A percentile compares a stretch with the other conserved stretches of the same genome.
phyloP scores from a whole-genome alignment of 2,329 filamentous ascomycete genomes.

The Calonectria pauciramosa region DNA sequence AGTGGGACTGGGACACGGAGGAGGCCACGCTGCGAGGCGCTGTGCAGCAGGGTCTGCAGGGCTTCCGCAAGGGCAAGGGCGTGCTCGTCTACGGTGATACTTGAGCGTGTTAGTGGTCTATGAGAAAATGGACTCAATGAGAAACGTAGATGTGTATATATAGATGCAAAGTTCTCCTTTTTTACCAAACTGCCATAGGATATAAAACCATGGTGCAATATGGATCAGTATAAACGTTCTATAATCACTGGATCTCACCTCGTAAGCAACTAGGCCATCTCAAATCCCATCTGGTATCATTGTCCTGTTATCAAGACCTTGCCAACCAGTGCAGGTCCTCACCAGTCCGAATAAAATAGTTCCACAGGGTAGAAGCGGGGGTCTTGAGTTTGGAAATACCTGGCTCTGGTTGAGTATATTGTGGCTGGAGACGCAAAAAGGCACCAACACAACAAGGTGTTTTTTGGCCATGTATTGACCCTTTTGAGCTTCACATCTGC shows the following conservation, averaged over 20 bases:
- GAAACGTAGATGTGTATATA: slow-evolving; percentile 1
- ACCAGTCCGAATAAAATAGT: not conserved
- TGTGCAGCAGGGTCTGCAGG: slow-evolving; percentile 85
- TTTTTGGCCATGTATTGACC: not conserved
- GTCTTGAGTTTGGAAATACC: not conserved
- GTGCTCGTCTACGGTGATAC: slow-evolving; percentile 84
- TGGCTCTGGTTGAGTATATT: not conserved
- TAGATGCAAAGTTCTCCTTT: not conserved
- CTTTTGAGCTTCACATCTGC: not conserved
- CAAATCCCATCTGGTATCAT: not conserved
- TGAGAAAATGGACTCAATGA: not conserved
- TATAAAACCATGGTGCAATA: not conserved
- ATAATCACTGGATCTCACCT: no score
- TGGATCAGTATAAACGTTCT: not conserved
- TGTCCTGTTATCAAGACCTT: not conserved
- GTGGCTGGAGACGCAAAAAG: not conserved
- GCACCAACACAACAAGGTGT: not conserved
- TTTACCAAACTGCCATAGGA: not conserved
- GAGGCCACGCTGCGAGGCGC: slow-evolving; percentile 77
- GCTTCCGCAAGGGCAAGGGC: slow-evolving; percentile 89
- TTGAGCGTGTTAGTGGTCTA: slow-evolving; percentile 44
- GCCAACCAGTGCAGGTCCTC: not conserved
- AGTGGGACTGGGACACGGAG: slow-evolving; percentile 87
- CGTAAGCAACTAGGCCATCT: not conserved
- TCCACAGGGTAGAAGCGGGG: not conserved